Conservation (phyloP, 2,329 filamentous ascomycete species). For the Coniochaeta hoffmannii region DNA sequence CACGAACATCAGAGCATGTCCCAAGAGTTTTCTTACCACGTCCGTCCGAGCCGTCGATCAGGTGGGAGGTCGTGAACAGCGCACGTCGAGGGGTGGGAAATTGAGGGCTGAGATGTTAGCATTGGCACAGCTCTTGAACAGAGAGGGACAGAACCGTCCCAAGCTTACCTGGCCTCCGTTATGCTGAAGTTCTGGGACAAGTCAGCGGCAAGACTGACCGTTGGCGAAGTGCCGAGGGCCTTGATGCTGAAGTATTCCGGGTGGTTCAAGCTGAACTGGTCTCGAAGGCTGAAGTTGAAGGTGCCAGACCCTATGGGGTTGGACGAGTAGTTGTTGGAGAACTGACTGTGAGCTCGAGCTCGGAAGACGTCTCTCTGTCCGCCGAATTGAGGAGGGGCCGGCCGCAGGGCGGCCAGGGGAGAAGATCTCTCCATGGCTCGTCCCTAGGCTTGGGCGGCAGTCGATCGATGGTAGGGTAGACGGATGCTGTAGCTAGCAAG, state of each 20-base stretch:
- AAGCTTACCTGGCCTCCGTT: conserved; percentile 65
- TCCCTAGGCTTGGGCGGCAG: background rate
- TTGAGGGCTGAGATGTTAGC: conserved; percentile 55
- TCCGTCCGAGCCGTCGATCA: conserved; percentile 50
- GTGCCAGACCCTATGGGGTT: conserved; percentile 39
- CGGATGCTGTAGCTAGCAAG: background rate
- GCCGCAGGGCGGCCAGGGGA: conserved; percentile 85
- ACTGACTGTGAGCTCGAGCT: conserved; percentile 36
- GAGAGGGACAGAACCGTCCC: conserved; percentile 11
- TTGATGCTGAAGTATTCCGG: conserved; percentile 79
- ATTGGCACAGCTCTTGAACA: conserved; percentile 3
- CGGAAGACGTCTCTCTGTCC: conserved; percentile 47
- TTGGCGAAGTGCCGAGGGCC: conserved; percentile 73
- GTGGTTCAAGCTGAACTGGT: conserved; percentile 48
- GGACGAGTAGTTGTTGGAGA: conserved; percentile 44
- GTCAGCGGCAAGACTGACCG: conserved; percentile 84
- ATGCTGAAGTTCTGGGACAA: conserved; percentile 96
- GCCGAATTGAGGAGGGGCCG: conserved; percentile 53
- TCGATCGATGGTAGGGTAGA: background rate
- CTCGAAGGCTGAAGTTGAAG: conserved; percentile 79
- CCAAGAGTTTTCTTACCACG: conserved; percentile 46
- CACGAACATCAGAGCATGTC: background rate
- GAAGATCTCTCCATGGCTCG: conserved; percentile 80
- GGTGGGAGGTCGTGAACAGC: conserved; percentile 68
- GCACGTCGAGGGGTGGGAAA: conserved; percentile 77